A percentile compares a stretch with the other conserved stretches of the same genome.
These are phyloP conservation scores for Piloderma croceum DNA, from an alignment of 768 basidiomycete genomes.

Conservation along the genomic window DNA sequence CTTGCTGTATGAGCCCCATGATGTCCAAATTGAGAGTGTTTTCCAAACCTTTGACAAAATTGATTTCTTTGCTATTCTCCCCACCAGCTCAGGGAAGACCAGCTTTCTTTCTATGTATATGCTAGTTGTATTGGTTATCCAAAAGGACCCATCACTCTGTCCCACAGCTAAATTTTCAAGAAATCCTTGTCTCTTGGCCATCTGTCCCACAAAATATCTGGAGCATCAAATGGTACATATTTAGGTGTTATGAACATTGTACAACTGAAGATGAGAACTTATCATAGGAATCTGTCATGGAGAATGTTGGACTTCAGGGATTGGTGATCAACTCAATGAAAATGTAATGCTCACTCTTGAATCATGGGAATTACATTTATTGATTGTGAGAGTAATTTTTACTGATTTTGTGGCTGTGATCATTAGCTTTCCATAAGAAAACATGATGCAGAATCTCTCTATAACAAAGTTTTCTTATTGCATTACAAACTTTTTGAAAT, in stretches of 20 bases:
- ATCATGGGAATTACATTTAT: too few relatives aligned
- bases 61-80: conserved; percentile 14
- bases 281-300: too few relatives aligned
- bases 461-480: too few relatives aligned
- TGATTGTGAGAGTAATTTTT: too few relatives aligned
- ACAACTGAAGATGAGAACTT: neutral
- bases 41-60: conserved; percentile 12
- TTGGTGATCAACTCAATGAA: conserved; percentile 10
- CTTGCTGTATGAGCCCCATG: conserved; percentile 16
- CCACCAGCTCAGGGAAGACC: conserved; percentile 21
- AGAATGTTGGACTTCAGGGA: conserved; percentile 1
- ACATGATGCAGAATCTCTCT: too few relatives aligned
- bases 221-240: conserved; percentile 15
- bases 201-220: conserved; percentile 15
- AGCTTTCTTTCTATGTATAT: conserved; percentile 15
- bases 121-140: conserved; percentile 9
- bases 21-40: conserved; percentile 17
- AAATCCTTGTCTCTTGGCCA: conserved; percentile 12
- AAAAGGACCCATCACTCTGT: conserved; percentile 9
- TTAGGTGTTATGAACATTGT: neutral
- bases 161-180: conserved; percentile 5
- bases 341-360: too few relatives aligned
- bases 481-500: too few relatives aligned
- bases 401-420: too few relatives aligned
- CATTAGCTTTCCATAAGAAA: too few relatives aligned